Conservation (phyloP, 2,329 filamentous ascomycete species). For the Scedosporium minutisporum region DNA sequence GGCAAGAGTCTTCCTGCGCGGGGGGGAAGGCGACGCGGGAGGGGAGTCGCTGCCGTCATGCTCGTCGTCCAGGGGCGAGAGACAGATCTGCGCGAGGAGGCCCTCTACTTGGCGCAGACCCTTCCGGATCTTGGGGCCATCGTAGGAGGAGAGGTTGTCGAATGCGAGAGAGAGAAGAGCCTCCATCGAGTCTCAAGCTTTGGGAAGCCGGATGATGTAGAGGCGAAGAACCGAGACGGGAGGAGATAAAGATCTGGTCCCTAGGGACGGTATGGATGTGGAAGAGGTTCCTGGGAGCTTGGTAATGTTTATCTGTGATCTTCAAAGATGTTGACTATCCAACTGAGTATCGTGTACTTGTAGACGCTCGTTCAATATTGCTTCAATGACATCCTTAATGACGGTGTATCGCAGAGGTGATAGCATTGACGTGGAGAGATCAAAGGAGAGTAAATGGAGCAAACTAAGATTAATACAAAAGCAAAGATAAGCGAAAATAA, state of each 20-base stretch:
- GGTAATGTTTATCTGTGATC: too few relatives aligned
- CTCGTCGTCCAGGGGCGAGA: slow-evolving; percentile 40
- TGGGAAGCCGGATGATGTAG: neutral
- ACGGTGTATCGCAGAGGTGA: neutral
- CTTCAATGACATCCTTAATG: neutral
- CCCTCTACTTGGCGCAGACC: slow-evolving; percentile 90
- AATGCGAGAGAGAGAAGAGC: slow-evolving; percentile 85
- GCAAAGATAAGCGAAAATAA: neutral
- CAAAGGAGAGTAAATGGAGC: neutral
- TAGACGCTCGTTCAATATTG: neutral
- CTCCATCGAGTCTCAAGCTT: slow-evolving; percentile 56
- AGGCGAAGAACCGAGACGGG: neutral
- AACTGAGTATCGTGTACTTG: too few relatives aligned
- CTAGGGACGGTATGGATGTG: too few relatives aligned
- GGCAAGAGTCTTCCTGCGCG: slow-evolving; percentile 47
- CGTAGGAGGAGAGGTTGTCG: slow-evolving; percentile 90
- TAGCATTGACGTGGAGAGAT: neutral
- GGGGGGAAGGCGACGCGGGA: slow-evolving; percentile 15
- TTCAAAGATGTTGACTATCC: too few relatives aligned
- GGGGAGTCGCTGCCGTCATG: slow-evolving; percentile 24
- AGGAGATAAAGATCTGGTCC: neutral
- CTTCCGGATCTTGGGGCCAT: slow-evolving; percentile 82
- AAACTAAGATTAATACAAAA: slow-evolving; percentile 1
- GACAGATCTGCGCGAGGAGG: slow-evolving; percentile 86
- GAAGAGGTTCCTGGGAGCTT: too few relatives aligned